Base-by-base conservation (phyloP, 225 moss, liverwort and hornwort species). In the Straminergon stramineum region DNA sequence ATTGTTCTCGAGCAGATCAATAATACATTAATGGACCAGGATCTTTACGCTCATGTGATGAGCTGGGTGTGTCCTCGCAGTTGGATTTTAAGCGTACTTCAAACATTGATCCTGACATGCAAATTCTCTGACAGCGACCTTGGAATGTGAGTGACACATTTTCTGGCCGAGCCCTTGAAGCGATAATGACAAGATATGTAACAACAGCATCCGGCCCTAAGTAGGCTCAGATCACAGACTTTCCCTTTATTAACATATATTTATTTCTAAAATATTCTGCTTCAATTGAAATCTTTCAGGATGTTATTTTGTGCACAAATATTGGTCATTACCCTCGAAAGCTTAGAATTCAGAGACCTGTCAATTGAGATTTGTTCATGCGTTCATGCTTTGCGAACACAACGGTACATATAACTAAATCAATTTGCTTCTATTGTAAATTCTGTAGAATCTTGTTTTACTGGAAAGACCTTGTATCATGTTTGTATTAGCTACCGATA, bases 161-260 rank as follows among this genome's bases (percentile, higher is more conserved):
- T 91, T 78, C 75, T 89, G 91, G 92, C 91, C 87, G 92, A 92
- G 92, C 94, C 94, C 94, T 94, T 94, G 87, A 94, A 94, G 84
- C 39, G 65, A 83, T 79, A 73, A 90, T 91, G 92, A 94, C 90
- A 94, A 92, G 94, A 88, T 86, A 85, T 83, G 83, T 69, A 87
- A 76, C 79, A 86, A 81, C 79, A 86, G 79, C 79, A 53, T 83
- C 88, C 79, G 83, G 83, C 79, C 35, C 30, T 62, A 61, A 58
- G 17, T 77, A 86, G 83, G 22, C 41, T 34, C 45, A 77, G 83
- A 79, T 88, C 66, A 61, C 35, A 88, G 75, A 52, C 34, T 53
- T 52, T 70, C 64, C 30, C 35, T 53, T 51, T 19, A 17, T 79
- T 65, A 64, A 71, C 48, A 76, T 45, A 34, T 34, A 82, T 66